Evolutionary conservation across 257 asterid genomes (phyloP).

Genomic region (Salvia splendens): DNA sequence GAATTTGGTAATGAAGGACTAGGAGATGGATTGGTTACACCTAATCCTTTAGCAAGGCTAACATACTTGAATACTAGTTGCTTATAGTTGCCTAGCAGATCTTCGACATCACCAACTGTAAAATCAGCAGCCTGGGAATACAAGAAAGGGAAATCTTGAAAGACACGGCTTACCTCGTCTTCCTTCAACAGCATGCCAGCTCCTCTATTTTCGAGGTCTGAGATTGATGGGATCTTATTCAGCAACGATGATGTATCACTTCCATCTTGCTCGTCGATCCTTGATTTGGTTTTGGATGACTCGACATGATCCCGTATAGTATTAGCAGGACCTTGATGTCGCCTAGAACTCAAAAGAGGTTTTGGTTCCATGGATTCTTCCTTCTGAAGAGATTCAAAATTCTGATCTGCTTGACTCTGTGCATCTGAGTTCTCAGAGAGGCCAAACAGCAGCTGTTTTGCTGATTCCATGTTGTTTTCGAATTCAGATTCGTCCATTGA

Average conservation of each 20-base stretch:
- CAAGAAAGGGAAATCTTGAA: constrained; percentile 74
- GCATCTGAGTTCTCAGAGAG: constrained; percentile 57
- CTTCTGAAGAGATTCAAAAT: constrained; percentile 35
- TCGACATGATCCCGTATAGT: constrained; percentile 36
- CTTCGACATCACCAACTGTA: constrained; percentile 72
- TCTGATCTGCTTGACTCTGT: constrained; percentile 47
- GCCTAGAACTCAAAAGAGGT: constrained; percentile 38
- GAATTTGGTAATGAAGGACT: constrained; percentile 28
- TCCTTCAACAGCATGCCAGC: constrained; percentile 67
- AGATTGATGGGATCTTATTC: constrained; percentile 59
- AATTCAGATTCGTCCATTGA: constrained; percentile 89
- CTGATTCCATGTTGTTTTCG: constrained; percentile 78
- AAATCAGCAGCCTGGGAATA: constrained; percentile 76
- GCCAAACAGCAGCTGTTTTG: constrained; percentile 65
- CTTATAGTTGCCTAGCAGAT: constrained; percentile 69
- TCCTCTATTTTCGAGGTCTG: constrained; percentile 83
- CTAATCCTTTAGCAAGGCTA: constrained; percentile 81
- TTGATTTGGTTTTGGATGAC: constrained; percentile 49
- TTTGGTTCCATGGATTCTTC: constrained; percentile 40
- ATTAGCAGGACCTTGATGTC: constrained; percentile 35
- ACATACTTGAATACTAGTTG: constrained; percentile 80
- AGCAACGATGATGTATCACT: constrained; percentile 45
- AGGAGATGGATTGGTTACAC: constrained; percentile 41
- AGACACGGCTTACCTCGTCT: constrained; percentile 47
- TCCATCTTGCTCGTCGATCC: constrained; percentile 43